Base-by-base conservation (phyloP, 2,329 filamentous ascomycete species). In the Iodosphaeria phyllophila region DNA sequence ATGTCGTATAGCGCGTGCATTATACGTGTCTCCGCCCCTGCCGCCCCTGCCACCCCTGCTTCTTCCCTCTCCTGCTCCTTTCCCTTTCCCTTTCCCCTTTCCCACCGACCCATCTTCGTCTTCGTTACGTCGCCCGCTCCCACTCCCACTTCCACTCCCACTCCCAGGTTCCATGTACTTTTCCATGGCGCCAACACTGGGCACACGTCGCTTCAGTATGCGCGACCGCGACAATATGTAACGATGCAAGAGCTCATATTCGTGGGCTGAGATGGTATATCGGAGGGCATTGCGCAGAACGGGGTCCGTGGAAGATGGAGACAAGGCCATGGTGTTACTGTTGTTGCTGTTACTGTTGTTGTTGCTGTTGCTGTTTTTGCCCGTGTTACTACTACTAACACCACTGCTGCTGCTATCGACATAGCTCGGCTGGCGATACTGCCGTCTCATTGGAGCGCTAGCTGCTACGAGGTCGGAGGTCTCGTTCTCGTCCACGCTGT, bases 191-290 rank as follows among this genome's bases (percentile, higher is more conserved):
- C 56, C 57, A 8, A 69, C 64, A 10, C 54, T 60, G 1, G 69
- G 68, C 5, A 62, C 57, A 15, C 59, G 54, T 32, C 57, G 54
- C 26, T 58, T 59, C 18, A 75, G 48, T 5, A 63, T 45, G 26
- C 58, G 59, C 22, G 78, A 74, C 23, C 74, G 70, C 31, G 78
- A 82, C 25, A 89, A 61, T 26, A 92, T 64, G 43, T 84, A 83
- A 41, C 75, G 74, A 48, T 92, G 82, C 11, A 93, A 64, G 1
- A 74, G 56, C 36, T 79, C 74, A 50, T 93, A 93, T 48, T 93
- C 84, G 47, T 74, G 71, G 20, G 80, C 72, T 5, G 71, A 75
- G 43, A 84, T 82, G 29, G 78, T 89, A 51, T 92, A 84, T 36
- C 83, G 74, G 30, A 93, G 60, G 21, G 80, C 74, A 48, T 89